phyloP scores from a whole-genome alignment of 768 basidiomycete species.

The Boletus tomentosulus region DNA sequence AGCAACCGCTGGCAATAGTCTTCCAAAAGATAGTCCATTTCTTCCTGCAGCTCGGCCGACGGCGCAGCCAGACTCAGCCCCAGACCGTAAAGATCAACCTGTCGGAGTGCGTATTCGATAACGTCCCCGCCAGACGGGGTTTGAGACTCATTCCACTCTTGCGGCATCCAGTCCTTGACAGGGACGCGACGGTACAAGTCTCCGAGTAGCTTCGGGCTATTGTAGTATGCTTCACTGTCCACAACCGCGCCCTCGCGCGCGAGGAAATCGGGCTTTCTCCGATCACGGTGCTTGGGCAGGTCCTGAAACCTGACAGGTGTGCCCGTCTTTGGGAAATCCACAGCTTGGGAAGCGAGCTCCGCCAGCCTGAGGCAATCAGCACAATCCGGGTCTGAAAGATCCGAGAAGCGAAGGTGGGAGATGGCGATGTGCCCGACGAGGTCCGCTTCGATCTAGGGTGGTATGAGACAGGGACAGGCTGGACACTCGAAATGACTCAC shows the following conservation, averaged over 20 bases:
- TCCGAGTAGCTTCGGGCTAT: slow-evolving; percentile 42
- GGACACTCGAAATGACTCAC: slow-evolving; percentile 25
- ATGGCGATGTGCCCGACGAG: slow-evolving; percentile 40
- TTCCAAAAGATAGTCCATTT: slow-evolving; percentile 36
- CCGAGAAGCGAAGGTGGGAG: slow-evolving; percentile 42
- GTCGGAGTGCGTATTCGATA: slow-evolving; percentile 25
- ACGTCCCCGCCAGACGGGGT: slow-evolving; percentile 27
- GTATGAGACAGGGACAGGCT: not conserved
- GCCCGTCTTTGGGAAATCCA: slow-evolving; percentile 47
- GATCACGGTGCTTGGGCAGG: slow-evolving; percentile 30
- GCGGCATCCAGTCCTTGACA: slow-evolving; percentile 29
- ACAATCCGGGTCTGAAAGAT: slow-evolving; percentile 34
- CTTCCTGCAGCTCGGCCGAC: slow-evolving; percentile 28
- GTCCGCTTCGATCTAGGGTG: slow-evolving; percentile 34
- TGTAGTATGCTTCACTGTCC: slow-evolving; percentile 30
- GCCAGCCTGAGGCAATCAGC: slow-evolving; percentile 39
- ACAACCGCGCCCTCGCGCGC: slow-evolving; percentile 36
- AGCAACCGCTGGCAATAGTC: slow-evolving; percentile 34
- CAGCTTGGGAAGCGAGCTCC: slow-evolving; percentile 43
- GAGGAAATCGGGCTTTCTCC: slow-evolving; percentile 40
- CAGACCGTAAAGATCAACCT: slow-evolving; percentile 26
- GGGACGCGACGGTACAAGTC: slow-evolving; percentile 43
- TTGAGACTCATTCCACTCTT: slow-evolving; percentile 10
- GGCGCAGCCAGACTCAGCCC: slow-evolving; percentile 28
- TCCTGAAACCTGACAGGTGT: slow-evolving; percentile 34